phyloP scores from a whole-genome alignment of 371 early-diverging fungal genomes.

The Lichtheimia hyalospora region DNA sequence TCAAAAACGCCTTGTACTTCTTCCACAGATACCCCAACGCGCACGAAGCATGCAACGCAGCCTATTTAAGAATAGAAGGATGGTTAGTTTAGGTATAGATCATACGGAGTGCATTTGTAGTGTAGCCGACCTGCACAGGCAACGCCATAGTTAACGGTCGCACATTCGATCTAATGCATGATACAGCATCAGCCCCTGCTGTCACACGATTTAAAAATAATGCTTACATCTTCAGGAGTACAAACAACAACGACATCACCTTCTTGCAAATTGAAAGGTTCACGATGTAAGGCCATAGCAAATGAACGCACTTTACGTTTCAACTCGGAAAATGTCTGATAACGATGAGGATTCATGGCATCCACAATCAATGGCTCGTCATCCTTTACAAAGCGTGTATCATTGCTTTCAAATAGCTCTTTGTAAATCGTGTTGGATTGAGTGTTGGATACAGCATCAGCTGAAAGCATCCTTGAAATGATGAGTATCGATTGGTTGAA shows the following conservation, averaged over 20 bases:
- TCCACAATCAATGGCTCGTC: background rate
- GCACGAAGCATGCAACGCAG: background rate
- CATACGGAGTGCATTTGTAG: background rate
- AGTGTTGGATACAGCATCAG: no score
- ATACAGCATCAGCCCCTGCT: background rate
- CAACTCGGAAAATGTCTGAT: background rate
- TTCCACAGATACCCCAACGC: background rate
- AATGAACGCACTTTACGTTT: background rate
- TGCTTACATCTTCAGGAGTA: background rate
- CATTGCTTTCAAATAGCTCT: background rate
- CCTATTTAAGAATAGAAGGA: background rate
- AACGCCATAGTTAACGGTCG: background rate
- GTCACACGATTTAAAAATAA: background rate
- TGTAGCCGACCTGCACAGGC: background rate
- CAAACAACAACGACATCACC: background rate
- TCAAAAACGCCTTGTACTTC: background rate
- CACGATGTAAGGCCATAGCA: background rate
- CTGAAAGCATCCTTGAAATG: no score
- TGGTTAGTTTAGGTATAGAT: background rate
- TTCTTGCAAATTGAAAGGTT: background rate
- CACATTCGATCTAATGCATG: background rate
- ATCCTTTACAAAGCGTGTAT: background rate
- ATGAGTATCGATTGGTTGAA: no score
- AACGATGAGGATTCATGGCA: background rate
- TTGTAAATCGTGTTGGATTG: no score